Evolutionary conservation across 768 basidiomycete genomes (phyloP).

Genomic region (Boletus coccyginus): DNA sequence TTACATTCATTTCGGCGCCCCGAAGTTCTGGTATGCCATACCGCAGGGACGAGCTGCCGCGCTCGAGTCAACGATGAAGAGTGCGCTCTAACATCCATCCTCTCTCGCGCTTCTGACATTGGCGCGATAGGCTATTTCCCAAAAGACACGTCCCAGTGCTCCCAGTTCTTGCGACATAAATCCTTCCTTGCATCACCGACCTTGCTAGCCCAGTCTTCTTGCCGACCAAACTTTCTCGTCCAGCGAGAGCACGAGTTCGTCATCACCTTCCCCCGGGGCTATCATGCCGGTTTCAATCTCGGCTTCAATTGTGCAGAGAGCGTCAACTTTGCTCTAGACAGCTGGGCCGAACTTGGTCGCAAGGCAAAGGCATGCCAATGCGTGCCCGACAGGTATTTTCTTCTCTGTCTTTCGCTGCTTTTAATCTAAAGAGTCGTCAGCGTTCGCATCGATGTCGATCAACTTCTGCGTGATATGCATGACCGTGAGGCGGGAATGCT

Average conservation of each 20-base stretch:
- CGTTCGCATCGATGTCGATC: constrained; percentile 92
- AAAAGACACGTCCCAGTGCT: constrained; percentile 77
- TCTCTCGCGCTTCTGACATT: constrained; percentile 3
- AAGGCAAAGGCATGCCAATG: constrained; percentile 76
- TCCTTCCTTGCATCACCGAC: constrained; percentile 91
- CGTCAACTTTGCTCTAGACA: constrained; percentile 94
- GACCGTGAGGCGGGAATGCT: constrained; percentile 56
- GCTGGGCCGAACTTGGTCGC: constrained; percentile 88
- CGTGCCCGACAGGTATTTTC: constrained; percentile 62
- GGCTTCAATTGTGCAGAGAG: constrained; percentile 97
- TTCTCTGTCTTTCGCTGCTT: not conserved
- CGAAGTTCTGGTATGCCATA: constrained; percentile 96
- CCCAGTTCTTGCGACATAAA: constrained; percentile 96
- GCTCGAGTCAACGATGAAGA: constrained; percentile 88
- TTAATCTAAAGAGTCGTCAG: constrained; percentile 39
- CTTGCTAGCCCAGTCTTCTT: constrained; percentile 73
- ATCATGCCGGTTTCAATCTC: constrained; percentile 96
- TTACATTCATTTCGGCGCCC: constrained; percentile 97
- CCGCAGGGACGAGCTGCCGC: constrained; percentile 81
- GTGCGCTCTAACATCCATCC: constrained; percentile 38
- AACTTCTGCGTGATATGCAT: constrained; percentile 67
- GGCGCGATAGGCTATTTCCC: constrained; percentile 75
- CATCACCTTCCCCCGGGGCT: constrained; percentile 91
- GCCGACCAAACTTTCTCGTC: constrained; percentile 80
- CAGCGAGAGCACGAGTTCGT: constrained; percentile 96